These are phyloP conservation scores for Neofusicoccum ribis DNA, from an alignment of 2,329 filamentous ascomycete species.

Conservation along the genomic window DNA sequence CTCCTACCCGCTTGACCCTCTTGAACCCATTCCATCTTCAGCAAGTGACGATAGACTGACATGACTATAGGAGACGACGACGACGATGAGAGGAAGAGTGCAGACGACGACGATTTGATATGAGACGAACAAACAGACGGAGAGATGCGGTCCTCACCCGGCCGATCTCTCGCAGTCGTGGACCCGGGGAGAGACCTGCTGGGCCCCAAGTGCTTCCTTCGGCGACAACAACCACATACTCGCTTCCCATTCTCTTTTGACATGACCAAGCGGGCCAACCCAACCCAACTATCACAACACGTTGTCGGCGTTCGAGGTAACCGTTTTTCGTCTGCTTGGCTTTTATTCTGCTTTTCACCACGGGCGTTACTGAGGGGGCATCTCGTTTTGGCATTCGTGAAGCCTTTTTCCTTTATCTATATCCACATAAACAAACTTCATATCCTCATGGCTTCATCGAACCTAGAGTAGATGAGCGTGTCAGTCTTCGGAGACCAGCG, in stretches of 20 bases:
- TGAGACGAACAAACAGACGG: slow-evolving; percentile 16
- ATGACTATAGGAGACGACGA: not conserved
- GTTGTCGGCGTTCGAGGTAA: slow-evolving; percentile 12
- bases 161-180: slow-evolving; percentile 8
- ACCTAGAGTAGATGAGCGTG: slow-evolving; percentile 15
- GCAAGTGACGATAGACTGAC: not conserved
- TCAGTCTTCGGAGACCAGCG: not conserved
- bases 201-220: slow-evolving; percentile 9
- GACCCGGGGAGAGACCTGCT: not conserved
- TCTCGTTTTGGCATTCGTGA: not conserved
- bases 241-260: not conserved
- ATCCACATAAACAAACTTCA: not conserved
- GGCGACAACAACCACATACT: not conserved
- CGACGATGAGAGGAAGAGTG: not conserved
- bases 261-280: not conserved
- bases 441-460: not conserved
- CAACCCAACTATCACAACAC: not conserved
- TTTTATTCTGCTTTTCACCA: not conserved
- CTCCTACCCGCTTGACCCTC: not conserved
- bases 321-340: slow-evolving; percentile 5
- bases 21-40: not conserved
- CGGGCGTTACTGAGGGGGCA: not conserved
- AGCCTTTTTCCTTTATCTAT: not conserved
- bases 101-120: not conserved
- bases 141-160: not conserved